Conservation (phyloP, 164 flowering plant species). For the Tetrastigma voinierianum region DNA sequence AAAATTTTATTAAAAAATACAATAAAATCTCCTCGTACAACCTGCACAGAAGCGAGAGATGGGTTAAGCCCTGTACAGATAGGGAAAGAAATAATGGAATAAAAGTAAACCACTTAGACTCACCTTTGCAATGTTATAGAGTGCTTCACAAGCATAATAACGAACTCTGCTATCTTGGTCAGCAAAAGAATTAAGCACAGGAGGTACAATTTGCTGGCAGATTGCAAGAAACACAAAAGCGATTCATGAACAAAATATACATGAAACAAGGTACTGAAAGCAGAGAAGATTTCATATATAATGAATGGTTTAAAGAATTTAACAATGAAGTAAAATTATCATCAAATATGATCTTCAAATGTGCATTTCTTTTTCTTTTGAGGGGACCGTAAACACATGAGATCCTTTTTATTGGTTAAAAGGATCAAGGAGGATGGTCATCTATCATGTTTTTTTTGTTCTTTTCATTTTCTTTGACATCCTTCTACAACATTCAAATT, state of each 20-base stretch:
- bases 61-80: not conserved
- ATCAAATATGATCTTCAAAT: too few relatives aligned
- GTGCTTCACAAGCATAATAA: constrained; percentile 98
- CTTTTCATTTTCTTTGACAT: too few relatives aligned
- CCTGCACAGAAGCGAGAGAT: constrained; percentile 47
- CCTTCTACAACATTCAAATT: too few relatives aligned
- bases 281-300: too few relatives aligned
- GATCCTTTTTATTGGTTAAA: too few relatives aligned
- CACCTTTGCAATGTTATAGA: constrained; percentile 99
- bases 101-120: constrained; percentile 12
- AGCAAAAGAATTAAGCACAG: constrained; percentile 84
- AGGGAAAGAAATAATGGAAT: not conserved
- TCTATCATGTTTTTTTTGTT: too few relatives aligned
- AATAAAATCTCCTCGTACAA: constrained; percentile 96
- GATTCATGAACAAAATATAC: constrained; percentile 6
- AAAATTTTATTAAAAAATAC: constrained; percentile 91
- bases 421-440: too few relatives aligned
- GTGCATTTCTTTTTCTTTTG: too few relatives aligned
- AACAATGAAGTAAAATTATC: too few relatives aligned
- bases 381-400: too few relatives aligned
- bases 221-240: constrained; percentile 13
- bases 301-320: too few relatives aligned
- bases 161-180: constrained; percentile 99
- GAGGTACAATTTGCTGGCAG: constrained; percentile 87
- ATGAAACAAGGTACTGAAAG: not conserved